Evolutionary conservation across 345 rosid genomes (phyloP).

Genomic region (Raphanus sativus): DNA sequence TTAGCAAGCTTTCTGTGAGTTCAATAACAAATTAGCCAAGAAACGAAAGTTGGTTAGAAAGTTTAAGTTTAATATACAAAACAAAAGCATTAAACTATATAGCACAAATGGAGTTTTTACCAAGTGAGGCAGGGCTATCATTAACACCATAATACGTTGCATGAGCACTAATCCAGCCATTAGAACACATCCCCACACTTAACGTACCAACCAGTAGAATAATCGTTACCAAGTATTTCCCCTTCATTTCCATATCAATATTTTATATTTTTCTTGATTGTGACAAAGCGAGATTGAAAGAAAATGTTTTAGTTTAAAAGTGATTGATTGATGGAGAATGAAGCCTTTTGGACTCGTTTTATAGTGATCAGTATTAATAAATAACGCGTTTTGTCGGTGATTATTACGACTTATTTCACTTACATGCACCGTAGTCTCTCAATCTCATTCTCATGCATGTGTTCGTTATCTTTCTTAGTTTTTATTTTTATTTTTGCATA

Average conservation of each 20-base stretch:
- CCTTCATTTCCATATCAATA: constrained; percentile 1
- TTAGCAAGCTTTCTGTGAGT: too few relatives aligned
- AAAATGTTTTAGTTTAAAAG: constrained; percentile 11
- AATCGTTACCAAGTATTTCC: constrained; percentile 21
- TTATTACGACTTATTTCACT: constrained; percentile 36
- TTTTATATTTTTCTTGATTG: not conserved
- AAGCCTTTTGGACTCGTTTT: constrained; percentile 28
- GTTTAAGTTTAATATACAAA: not conserved
- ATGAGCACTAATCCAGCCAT: constrained; percentile 59
- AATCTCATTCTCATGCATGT: constrained; percentile 34
- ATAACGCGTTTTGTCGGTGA: constrained; percentile 42
- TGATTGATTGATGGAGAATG: constrained; percentile 32
- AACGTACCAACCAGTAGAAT: constrained; percentile 37
- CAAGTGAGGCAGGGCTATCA: constrained; percentile 70
- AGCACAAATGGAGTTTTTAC: constrained; percentile 40
- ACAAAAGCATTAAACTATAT: not conserved
- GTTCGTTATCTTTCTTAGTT: constrained; percentile 44
- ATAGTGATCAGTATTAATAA: constrained; percentile 11
- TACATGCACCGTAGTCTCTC: constrained; percentile 32
- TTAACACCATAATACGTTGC: constrained; percentile 78
- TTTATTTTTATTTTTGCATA: not conserved
- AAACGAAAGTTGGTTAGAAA: not conserved
- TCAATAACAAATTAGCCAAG: too few relatives aligned
- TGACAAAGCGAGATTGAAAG: constrained; percentile 7
- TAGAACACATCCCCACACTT: constrained; percentile 39